Base-by-base conservation (phyloP, 306 rosid species). In the Quercus variabilis region DNA sequence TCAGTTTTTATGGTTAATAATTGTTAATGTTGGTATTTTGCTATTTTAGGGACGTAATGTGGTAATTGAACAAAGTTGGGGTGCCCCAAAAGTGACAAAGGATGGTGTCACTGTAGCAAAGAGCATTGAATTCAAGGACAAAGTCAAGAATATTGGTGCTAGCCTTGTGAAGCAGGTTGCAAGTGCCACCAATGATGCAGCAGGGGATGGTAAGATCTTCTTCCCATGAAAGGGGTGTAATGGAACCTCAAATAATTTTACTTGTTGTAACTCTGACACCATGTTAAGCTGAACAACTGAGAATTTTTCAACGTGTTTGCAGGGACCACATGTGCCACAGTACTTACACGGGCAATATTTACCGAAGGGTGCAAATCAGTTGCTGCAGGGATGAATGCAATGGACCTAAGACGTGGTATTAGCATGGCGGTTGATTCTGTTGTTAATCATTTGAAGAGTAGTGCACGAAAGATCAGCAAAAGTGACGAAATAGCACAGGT, bases 401-500 rank as follows among this genome's bases (percentile, higher is more conserved):
- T 94, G 99, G 99, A 94, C 85, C 79, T 94, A 68, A 83, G 99
- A 77, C 97, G 97, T 35, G 99, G 99, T 63, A 92, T 94, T 78
- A 81, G 78, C 33, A 92, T 90, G 97, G 99, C 99, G 6, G 95
- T 94, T 55, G 97, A 94, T 78, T 78, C 92, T 64, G 97, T 94
- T 4, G 98, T 92, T n/a, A 85, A 97, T 26, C 89, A 88, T 85
- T 85, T 95, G 86, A 95, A 95, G 88, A 90, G 97, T 86, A 86
- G 92, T 78, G 97, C 99, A 57, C 83, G 92, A 7, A 91, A 91
- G 99, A 94, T 94, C 76, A 92, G 99, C 92, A 94, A 95, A 55
- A 90, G 97, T 28, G 99, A 94, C 80, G 99, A 94, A 91, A 94
- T 94, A 74, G 94, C 99, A 1, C 99, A 94, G 97, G 99, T 91